Conservation (phyloP, 2,329 filamentous ascomycete genomes). For the Conoideocrella luteorostrata region DNA sequence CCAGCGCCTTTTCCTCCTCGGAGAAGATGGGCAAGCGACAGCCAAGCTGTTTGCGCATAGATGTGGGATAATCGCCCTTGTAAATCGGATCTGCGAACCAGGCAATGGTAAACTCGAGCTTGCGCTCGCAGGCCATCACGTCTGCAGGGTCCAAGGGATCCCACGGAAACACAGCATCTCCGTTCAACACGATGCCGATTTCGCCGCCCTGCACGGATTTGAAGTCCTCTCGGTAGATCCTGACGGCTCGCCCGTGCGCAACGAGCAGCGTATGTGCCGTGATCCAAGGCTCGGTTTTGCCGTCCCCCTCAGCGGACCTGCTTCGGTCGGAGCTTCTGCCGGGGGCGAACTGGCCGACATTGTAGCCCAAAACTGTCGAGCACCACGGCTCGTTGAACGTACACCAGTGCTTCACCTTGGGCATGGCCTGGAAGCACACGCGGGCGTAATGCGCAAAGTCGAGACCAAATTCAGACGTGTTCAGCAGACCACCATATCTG, state of each 20-base stretch:
- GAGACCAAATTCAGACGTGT: conserved; percentile 73
- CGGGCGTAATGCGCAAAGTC: conserved; percentile 77
- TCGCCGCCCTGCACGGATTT: conserved; percentile 64
- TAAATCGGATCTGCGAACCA: conserved; percentile 91
- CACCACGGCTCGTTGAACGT: conserved; percentile 91
- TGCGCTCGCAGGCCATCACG: conserved; percentile 69
- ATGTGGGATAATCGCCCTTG: conserved; percentile 74
- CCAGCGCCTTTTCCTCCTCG: conserved; percentile 62
- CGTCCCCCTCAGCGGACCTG: conserved; percentile 66
- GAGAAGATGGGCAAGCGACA: conserved; percentile 70
- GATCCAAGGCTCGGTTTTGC: conserved; percentile 71
- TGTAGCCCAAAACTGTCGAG: conserved; percentile 74
- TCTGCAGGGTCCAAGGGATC: conserved; percentile 69
- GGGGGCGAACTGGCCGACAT: conserved; percentile 70
- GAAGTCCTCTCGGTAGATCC: conserved; percentile 77
- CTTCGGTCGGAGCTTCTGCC: conserved; percentile 72
- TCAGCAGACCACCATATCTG: conserved; percentile 74
- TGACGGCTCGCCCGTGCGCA: conserved; percentile 74
- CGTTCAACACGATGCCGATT: conserved; percentile 85
- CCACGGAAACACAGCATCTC: conserved; percentile 78
- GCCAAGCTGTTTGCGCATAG: conserved; percentile 76
- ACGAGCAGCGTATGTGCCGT: conserved; percentile 75
- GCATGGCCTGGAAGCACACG: conserved; percentile 66
- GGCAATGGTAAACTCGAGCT: conserved; percentile 79
- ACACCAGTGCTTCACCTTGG: conserved; percentile 80